Percentiles rank a stretch among this genome's conserved stretches.
These are phyloP conservation scores for Pholiota adiposa DNA, from an alignment of 1,284 basidiomycete species.

Conservation along the genomic window DNA sequence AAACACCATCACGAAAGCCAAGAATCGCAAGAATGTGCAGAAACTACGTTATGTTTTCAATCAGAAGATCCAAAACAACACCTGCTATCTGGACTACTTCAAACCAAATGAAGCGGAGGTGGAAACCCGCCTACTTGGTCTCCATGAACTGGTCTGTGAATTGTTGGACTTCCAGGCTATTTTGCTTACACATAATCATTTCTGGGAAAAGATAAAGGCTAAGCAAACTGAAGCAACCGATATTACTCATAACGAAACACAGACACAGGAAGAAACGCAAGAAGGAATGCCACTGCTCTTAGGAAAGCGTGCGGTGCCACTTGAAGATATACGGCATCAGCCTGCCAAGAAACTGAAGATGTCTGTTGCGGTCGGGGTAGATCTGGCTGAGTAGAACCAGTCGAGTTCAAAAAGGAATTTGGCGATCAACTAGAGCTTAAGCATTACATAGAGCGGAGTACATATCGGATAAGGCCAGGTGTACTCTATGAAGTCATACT, in stretches of 20 bases:
- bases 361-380: slow-evolving; percentile 56
- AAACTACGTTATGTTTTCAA: slow-evolving; percentile 64
- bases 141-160: slow-evolving; percentile 57
- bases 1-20: slow-evolving; percentile 47
- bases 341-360: slow-evolving; percentile 57
- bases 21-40: slow-evolving; percentile 51
- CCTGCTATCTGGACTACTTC: slow-evolving; percentile 70
- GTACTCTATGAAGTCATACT: no score
- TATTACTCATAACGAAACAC: slow-evolving; percentile 34
- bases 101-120: slow-evolving; percentile 54
- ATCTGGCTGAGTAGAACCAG: slow-evolving; percentile 55
- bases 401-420: neutral
- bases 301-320: slow-evolving; percentile 29
- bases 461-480: no score
- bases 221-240: neutral
- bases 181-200: no score
- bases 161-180: neutral
- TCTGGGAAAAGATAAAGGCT: slow-evolving; percentile 37
- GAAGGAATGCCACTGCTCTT: neutral
- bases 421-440: no score
- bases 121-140: slow-evolving; percentile 61
- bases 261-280: slow-evolving; percentile 62
- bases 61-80: slow-evolving; percentile 43
- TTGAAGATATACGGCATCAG: slow-evolving; percentile 23
- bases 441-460: no score